Percentiles rank a stretch among this genome's conserved stretches.
These are phyloP conservation scores for Phytophthora crassamura DNA, from an alignment of 352 stramenopile genomes.

Conservation along the genomic window DNA sequence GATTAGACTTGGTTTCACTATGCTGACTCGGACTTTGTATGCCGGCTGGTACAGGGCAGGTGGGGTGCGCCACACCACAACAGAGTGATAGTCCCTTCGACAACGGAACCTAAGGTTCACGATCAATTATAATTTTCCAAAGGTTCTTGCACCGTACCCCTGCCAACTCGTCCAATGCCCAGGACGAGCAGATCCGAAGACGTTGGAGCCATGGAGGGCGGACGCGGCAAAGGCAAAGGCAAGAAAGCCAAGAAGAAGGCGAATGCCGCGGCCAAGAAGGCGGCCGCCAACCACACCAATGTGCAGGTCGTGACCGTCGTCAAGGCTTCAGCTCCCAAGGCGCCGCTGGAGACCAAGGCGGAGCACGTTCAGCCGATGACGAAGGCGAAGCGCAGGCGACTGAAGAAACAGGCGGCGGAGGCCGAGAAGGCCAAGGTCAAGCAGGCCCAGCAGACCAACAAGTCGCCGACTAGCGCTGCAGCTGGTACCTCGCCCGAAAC, in stretches of 20 bases:
- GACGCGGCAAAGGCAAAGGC: constrained; percentile 38
- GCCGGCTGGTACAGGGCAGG: too few species aligned
- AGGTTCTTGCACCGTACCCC: too few species aligned
- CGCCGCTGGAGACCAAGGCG: neutral
- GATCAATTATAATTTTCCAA: too few species aligned
- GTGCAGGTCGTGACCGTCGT: constrained; percentile 17
- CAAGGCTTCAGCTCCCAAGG: neutral
- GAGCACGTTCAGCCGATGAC: constrained; percentile 20
- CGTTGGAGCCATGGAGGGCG: constrained; percentile 7
- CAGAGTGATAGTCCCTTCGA: too few species aligned
- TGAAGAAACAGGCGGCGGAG: constrained; percentile 18
- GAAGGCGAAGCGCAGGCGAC: constrained; percentile 42
- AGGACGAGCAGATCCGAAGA: too few species aligned
- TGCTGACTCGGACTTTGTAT: too few species aligned
- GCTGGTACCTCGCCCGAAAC: constrained; percentile 5
- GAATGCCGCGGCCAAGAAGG: constrained; percentile 29
- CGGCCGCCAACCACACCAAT: constrained; percentile 7
- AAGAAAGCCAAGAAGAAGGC: constrained; percentile 32
- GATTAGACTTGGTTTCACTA: too few species aligned
- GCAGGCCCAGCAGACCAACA: constrained; percentile 9
- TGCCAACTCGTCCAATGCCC: too few species aligned
- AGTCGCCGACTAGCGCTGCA: constrained; percentile 1
- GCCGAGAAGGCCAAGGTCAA: neutral
- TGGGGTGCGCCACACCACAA: too few species aligned
- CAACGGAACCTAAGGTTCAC: too few species aligned